A percentile compares a stretch with the other conserved stretches of the same genome.
phyloP scores from a whole-genome alignment of 306 rosid species.

The Neltuma alba region DNA sequence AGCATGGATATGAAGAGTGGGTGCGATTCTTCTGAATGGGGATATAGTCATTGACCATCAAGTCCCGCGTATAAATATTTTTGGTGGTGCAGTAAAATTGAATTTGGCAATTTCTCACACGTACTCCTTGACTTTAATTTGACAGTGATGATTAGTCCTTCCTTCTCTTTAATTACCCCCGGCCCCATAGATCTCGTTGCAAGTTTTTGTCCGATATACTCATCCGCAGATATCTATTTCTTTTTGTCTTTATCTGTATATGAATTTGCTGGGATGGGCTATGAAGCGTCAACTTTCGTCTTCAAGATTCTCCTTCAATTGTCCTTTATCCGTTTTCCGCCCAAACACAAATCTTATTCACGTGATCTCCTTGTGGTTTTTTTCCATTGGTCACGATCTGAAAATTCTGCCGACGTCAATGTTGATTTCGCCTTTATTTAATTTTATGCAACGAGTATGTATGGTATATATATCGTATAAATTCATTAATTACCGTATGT shows the following conservation, averaged over 20 bases:
- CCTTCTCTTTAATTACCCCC: neutral
- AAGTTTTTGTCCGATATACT: neutral
- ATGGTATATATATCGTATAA: too few species aligned
- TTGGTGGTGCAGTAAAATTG: too few species aligned
- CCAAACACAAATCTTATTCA: neutral
- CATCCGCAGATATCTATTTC: neutral
- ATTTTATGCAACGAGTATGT: too few species aligned
- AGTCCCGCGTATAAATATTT: too few species aligned
- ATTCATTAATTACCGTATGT: neutral
- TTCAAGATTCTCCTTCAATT: neutral
- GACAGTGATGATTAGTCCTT: neutral
- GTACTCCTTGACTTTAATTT: too few species aligned
- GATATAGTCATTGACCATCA: too few species aligned
- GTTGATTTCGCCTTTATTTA: neutral
- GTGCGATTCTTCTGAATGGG: too few species aligned
- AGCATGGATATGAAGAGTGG: too few species aligned
- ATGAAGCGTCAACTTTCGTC: neutral
- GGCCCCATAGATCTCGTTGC: neutral
- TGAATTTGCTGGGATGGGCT: neutral
- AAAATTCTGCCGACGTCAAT: neutral
- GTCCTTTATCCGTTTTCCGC: neutral
- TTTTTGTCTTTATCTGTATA: neutral
- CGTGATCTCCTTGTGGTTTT: neutral
- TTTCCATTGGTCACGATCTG: neutral
- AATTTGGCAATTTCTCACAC: too few species aligned